Conservation (phyloP, 148 eudicot genomes). For the Hydrangea macrophylla region DNA sequence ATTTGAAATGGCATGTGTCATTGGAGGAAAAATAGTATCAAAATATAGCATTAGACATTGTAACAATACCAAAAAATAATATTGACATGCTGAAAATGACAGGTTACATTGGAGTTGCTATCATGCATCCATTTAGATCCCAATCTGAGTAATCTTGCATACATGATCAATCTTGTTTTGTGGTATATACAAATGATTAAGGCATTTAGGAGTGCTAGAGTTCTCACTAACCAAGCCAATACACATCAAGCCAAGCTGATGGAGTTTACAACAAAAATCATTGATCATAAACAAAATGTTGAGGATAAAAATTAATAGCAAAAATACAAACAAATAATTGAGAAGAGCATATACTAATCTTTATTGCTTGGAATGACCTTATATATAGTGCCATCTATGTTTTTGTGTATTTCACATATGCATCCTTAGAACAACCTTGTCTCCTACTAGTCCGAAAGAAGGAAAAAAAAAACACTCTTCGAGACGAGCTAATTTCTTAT, state of each 20-base stretch:
- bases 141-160: no score
- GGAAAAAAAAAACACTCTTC: background rate
- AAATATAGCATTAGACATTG: no score
- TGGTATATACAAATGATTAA: no score
- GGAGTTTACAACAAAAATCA: background rate
- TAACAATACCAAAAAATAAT: no score
- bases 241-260: conserved; percentile 9
- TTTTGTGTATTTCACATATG: background rate
- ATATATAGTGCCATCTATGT: background rate
- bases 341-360: conserved; percentile 8
- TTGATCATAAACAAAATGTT: background rate
- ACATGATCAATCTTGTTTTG: no score
- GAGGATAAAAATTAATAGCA: background rate
- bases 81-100: no score
- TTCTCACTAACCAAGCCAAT: conserved; percentile 4
- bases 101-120: no score
- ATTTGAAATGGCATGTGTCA: no score
- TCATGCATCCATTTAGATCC: no score
- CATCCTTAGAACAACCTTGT: background rate
- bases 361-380: background rate
- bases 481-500: background rate
- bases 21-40: no score
- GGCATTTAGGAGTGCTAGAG: background rate
- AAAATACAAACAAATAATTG: conserved; percentile 21
- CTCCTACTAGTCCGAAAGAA: background rate